Base-by-base conservation (phyloP, 192 early-diverging fungal species). In the Funneliformis geosporum region DNA sequence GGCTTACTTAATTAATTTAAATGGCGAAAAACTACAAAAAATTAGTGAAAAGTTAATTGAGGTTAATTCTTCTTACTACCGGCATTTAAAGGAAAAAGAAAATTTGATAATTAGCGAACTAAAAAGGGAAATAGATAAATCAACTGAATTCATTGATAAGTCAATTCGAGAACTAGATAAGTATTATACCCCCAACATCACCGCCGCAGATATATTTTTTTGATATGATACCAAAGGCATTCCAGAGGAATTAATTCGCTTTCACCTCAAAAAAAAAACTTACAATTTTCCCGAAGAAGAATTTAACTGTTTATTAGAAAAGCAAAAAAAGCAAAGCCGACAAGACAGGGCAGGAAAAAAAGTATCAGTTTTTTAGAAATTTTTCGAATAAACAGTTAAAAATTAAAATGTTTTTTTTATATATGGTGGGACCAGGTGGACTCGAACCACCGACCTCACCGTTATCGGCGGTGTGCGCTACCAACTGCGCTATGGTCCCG, bases 31-130 rank as follows among this genome's bases (percentile, higher is more conserved):
- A 14, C n/a, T 73, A 73, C 16, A 50, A 73, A 73, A 73, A 73
- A 47, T 73, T 73, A 73, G 71, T 73, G 43, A 73, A 73, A 73
- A 73, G n/a, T 46, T 73, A 12, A 73, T 73, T 73, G 71, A 73
- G 50, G 28, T 73, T 73, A 73, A 73, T 73, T 73, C 71, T 3
- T 16, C 2, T 47, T 50, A 73, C 28, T 73, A 46, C n/a, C 1
- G 1, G 0, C 18, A 73, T 50, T 47, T 73, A 50, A 50, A 46
- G 11, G 8, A 50, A 16, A 73, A 73, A 73, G 12, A 73, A 73
- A 46, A 25, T 8, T 73, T 73, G 25, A 73, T 73, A 73, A 73
- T 73, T 73, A 73, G 44, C n/a, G 71, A 73, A 73, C 44, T 73
- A 73, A 55, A 42, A 1, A 73, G 50, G n/a, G 71, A 73, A 21